These are phyloP conservation scores for Tylopilus sp. DNA, from an alignment of 768 basidiomycete species.

Conservation along the genomic window DNA sequence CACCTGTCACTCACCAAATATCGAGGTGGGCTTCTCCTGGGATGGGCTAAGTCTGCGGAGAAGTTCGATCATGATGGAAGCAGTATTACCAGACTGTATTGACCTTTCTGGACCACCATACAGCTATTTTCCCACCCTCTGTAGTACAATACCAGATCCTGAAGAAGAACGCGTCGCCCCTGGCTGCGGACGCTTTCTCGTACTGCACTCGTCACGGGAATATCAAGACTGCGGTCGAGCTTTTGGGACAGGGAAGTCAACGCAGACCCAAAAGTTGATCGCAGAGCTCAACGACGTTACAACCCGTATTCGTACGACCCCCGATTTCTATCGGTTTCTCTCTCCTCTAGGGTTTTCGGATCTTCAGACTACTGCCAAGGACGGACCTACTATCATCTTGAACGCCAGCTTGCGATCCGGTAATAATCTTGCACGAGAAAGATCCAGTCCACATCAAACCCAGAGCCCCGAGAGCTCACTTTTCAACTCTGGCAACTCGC, in stretches of 20 bases:
- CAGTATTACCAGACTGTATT: background rate
- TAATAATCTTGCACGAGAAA: background rate
- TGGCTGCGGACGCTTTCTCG: background rate
- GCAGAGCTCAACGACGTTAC: background rate
- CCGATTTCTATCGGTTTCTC: background rate
- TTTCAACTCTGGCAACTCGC: background rate
- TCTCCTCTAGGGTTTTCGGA: background rate
- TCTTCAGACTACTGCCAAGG: background rate
- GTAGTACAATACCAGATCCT: background rate
- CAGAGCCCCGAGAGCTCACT: background rate
- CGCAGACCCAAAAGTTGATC: background rate
- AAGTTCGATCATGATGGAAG: background rate
- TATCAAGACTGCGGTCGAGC: background rate
- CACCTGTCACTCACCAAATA: background rate
- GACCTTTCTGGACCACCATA: background rate
- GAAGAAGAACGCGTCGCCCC: background rate
- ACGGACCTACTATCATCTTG: background rate
- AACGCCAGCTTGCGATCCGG: slow-evolving; percentile 1
- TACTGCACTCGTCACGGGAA: background rate
- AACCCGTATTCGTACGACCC: background rate
- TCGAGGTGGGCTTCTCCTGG: background rate
- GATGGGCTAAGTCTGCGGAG: background rate
- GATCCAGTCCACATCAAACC: background rate
- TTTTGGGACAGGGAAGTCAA: background rate
- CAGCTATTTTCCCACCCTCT: background rate